These are phyloP conservation scores for Macrotyloma uniflorum DNA, from an alignment of 306 rosid genomes.

Conservation along the genomic window DNA sequence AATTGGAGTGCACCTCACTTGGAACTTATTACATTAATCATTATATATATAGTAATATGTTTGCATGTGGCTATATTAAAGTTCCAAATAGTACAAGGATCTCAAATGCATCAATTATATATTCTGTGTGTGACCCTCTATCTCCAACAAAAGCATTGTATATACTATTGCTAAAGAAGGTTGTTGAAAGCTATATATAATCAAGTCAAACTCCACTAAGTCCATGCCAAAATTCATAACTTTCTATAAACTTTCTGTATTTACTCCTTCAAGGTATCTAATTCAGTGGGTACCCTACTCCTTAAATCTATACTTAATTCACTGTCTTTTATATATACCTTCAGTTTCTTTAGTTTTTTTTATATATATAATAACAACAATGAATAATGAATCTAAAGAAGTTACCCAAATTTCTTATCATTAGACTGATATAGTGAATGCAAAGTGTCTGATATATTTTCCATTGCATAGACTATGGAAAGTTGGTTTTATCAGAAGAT, in stretches of 20 bases:
- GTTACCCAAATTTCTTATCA: neutral
- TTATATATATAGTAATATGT: constrained; percentile 30
- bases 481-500: constrained; percentile 12
- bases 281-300: constrained; percentile 44
- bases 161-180: neutral
- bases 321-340: constrained; percentile 41
- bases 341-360: neutral
- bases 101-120: constrained; percentile 23
- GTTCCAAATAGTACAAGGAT: constrained; percentile 30
- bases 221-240: constrained; percentile 36
- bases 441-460: constrained; percentile 40
- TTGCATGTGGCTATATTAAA: constrained; percentile 41
- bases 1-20: constrained; percentile 29
- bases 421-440: constrained; percentile 22
- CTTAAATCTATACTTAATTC: constrained; percentile 28
- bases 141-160: constrained; percentile 31
- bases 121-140: constrained; percentile 27
- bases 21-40: constrained; percentile 15
- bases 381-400: neutral
- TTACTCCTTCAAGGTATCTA: constrained; percentile 22
- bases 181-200: constrained; percentile 35
- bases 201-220: constrained; percentile 29
- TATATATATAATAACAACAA: neutral
- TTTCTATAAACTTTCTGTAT: neutral
- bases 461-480: constrained; percentile 35